Conservation (phyloP, 1,284 basidiomycete species). For the Pholiota adiposa region DNA sequence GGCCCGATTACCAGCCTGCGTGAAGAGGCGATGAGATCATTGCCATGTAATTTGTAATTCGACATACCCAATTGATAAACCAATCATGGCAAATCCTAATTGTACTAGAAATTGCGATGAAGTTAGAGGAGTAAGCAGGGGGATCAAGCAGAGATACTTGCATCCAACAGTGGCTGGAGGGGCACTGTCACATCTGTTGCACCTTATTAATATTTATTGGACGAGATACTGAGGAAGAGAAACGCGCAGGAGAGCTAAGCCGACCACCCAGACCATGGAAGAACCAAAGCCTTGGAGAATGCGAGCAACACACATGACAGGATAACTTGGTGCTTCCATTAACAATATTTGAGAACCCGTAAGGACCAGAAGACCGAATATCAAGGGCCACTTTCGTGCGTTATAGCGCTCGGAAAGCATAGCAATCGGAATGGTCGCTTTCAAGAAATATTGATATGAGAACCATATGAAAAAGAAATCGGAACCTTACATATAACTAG, state of each 20-base stretch:
- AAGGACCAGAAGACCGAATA: conserved; percentile 60
- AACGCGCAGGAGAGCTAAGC: conserved; percentile 69
- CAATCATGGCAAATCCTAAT: conserved; percentile 74
- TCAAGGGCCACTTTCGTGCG: conserved; percentile 59
- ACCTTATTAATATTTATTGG: not conserved
- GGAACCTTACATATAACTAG: conserved; percentile 51
- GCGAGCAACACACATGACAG: conserved; percentile 75
- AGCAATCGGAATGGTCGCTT: conserved; percentile 75
- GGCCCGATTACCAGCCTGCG: conserved; percentile 56
- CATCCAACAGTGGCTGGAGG: conserved; percentile 27
- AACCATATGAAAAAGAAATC: not conserved
- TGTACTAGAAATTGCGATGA: too few species aligned
- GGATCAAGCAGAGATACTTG: conserved; percentile 11
- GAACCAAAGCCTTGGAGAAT: conserved; percentile 75
- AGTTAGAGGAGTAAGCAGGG: too few species aligned
- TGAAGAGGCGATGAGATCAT: not conserved
- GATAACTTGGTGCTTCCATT: conserved; percentile 75
- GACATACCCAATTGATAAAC: conserved; percentile 66
- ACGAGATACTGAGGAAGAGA: not conserved
- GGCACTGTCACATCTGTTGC: conserved; percentile 60
- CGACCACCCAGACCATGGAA: conserved; percentile 78
- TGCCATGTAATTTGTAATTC: not conserved
- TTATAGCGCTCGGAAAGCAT: conserved; percentile 66
- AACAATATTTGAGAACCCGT: conserved; percentile 69
- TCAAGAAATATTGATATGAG: not conserved